phyloP scores from a whole-genome alignment of 208 protist genomes.

The Acanthamoeba sp. region DNA sequence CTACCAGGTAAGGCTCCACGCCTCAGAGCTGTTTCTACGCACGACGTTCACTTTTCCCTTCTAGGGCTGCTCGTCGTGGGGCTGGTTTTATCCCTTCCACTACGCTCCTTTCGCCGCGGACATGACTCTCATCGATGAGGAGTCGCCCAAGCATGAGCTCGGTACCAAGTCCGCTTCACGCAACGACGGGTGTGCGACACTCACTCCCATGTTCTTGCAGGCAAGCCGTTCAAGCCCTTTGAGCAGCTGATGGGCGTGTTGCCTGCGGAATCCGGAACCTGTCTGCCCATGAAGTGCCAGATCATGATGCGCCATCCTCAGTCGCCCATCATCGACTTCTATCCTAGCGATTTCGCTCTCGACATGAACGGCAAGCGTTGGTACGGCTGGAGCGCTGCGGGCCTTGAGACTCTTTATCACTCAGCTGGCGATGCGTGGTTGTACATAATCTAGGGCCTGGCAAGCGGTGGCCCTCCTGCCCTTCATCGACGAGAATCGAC shows the following conservation, averaged over 20 bases:
- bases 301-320: conserved; percentile 59
- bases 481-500: conserved; percentile 92
- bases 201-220: conserved; percentile 79
- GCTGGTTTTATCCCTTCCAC: conserved; percentile 99
- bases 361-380: conserved; percentile 98
- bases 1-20: conserved; percentile 93
- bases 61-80: conserved; percentile 80
- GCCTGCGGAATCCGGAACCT: conserved; percentile 86
- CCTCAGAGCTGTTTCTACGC: conserved; percentile 92
- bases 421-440: no score
- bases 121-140: conserved; percentile 25
- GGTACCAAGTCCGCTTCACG: background rate
- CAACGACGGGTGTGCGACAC: background rate
- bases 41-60: background rate
- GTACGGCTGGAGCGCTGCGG: background rate
- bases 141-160: conserved; percentile 3
- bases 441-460: conserved; percentile 44
- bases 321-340: conserved; percentile 92
- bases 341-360: conserved; percentile 96
- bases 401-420: no score
- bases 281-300: conserved; percentile 46
- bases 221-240: conserved; percentile 96
- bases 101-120: conserved; percentile 97
- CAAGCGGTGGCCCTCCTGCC: conserved; percentile 92
- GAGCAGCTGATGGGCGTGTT: conserved; percentile 98